Conservation (phyloP, 768 basidiomycete species). For the Rubroboletus satanas region DNA sequence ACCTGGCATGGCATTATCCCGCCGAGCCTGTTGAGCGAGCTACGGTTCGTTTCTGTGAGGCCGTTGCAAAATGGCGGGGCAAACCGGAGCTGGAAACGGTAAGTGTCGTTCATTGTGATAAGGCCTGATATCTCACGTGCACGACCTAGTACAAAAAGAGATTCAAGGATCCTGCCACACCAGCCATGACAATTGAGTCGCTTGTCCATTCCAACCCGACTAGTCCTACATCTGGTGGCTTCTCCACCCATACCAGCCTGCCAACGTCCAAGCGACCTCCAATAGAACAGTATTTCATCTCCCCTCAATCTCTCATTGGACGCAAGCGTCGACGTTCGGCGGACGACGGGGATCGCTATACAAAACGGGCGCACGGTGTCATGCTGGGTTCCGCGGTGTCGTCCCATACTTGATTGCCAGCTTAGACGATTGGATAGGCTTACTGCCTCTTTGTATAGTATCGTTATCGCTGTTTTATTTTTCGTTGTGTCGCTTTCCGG, state of each 20-base stretch:
- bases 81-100: conserved; percentile 83
- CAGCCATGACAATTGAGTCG: conserved; percentile 58
- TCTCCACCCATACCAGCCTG: conserved; percentile 10
- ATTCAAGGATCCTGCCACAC: conserved; percentile 29
- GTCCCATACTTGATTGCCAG: conserved; percentile 15
- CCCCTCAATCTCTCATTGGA: conserved; percentile 13
- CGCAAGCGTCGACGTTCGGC: conserved; percentile 30
- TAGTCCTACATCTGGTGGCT: conserved; percentile 44
- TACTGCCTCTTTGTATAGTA: conserved; percentile 24
- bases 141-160: conserved; percentile 55
- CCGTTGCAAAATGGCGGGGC: conserved; percentile 77
- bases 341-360: conserved; percentile 24
- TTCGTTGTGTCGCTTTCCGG: neutral
- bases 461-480: conserved; percentile 23
- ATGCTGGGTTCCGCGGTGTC: conserved; percentile 11
- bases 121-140: conserved; percentile 24
- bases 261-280: conserved; percentile 30
- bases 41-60: conserved; percentile 76
- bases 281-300: conserved; percentile 38
- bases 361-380: conserved; percentile 21
- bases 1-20: conserved; percentile 68
- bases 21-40: conserved; percentile 79
- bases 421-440: conserved; percentile 1
- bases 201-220: conserved; percentile 69
- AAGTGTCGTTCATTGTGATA: conserved; percentile 6